A percentile compares a stretch with the other conserved stretches of the same genome.
phyloP scores from a whole-genome alignment of 1,284 basidiomycete genomes.

The Schizophyllum amplum region DNA sequence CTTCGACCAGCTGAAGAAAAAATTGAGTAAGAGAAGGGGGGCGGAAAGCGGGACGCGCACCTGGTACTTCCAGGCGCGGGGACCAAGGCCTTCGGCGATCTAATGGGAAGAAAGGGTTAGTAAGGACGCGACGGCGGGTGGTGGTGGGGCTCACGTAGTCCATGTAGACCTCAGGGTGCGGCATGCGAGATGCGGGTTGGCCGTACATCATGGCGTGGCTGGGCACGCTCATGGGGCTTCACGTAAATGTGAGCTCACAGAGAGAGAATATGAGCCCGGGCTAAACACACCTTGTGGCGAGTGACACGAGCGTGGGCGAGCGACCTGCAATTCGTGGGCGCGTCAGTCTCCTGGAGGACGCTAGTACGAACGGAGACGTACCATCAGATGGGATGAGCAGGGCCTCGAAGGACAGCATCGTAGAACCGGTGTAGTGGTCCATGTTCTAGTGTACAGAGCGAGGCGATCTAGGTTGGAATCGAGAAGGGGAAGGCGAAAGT shows the following conservation, averaged over 20 bases:
- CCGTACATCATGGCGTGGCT: constrained; percentile 37
- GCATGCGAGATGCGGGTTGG: constrained; percentile 44
- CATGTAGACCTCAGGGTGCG: constrained; percentile 77
- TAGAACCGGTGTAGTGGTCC: constrained; percentile 40
- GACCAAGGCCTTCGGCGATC: constrained; percentile 60
- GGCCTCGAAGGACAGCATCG: constrained; percentile 39
- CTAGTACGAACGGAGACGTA: constrained; percentile 10
- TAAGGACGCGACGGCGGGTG: constrained; percentile 6
- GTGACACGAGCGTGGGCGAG: constrained; percentile 55
- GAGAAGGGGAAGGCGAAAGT: not conserved
- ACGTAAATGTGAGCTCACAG: not conserved
- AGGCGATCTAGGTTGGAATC: not conserved
- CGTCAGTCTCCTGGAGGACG: not conserved
- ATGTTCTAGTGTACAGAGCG: constrained; percentile 23
- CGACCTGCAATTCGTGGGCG: constrained; percentile 29
- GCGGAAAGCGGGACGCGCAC: constrained; percentile 25
- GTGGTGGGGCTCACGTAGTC: constrained; percentile 45
- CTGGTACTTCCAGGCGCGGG: constrained; percentile 64
- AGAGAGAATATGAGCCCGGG: constrained; percentile 1
- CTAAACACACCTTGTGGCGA: constrained; percentile 47
- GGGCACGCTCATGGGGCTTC: constrained; percentile 43
- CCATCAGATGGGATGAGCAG: constrained; percentile 58
- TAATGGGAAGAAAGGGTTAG: constrained; percentile 14
- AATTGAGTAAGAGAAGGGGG: constrained; percentile 7
- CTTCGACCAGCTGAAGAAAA: constrained; percentile 50